Conservation (phyloP, 2,329 filamentous ascomycete species). For the Celoporthe dispersa region DNA sequence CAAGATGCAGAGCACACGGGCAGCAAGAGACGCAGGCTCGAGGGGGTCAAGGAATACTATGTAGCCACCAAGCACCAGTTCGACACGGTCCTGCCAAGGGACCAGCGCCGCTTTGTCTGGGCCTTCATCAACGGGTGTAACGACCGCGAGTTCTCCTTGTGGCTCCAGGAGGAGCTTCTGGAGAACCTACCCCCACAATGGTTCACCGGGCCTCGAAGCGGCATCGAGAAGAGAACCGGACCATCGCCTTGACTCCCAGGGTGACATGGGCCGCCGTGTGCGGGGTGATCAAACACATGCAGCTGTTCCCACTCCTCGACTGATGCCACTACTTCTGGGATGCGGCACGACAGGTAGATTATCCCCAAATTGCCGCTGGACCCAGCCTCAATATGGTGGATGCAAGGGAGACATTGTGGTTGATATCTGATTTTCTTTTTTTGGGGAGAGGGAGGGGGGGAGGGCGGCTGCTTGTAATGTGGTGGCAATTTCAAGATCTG, state of each 20-base stretch:
- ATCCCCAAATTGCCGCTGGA: not conserved
- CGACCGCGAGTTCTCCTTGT: constrained; percentile 27
- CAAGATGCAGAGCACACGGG: not conserved
- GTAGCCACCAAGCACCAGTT: constrained; percentile 25
- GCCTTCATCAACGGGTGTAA: constrained; percentile 34
- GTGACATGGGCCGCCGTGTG: constrained; percentile 20
- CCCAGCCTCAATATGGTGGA: too few relatives aligned
- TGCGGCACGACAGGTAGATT: not conserved
- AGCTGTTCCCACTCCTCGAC: not conserved
- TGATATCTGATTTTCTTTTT: not conserved
- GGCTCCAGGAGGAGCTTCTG: constrained; percentile 33
- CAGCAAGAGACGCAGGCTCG: constrained; percentile 15
- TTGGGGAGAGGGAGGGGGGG: too few relatives aligned
- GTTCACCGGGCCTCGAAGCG: not conserved
- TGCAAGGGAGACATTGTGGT: not conserved
- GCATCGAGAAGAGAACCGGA: not conserved
- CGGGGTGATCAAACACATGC: not conserved
- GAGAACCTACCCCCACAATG: constrained; percentile 22
- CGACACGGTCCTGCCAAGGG: constrained; percentile 13
- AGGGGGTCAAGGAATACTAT: constrained; percentile 30
- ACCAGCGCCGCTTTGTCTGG: constrained; percentile 32
- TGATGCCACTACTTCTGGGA: not conserved
- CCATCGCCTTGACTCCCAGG: not conserved
- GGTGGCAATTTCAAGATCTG: not conserved
- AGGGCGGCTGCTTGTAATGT: too few relatives aligned